phyloP scores from a whole-genome alignment of 805 yeast species.

The Candida saitoana region DNA sequence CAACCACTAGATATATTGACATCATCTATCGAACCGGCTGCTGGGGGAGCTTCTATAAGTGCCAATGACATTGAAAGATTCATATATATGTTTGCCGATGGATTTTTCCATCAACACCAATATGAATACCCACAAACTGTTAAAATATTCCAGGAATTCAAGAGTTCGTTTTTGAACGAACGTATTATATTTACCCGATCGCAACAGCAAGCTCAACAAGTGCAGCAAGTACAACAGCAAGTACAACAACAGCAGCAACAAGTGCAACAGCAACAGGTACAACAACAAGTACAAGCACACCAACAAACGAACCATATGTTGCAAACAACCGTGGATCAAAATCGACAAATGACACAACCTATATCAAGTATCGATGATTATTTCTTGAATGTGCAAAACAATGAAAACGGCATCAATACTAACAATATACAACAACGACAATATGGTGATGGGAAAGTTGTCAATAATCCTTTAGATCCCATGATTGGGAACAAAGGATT shows the following conservation, averaged over 20 bases:
- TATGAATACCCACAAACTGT: slow-evolving; percentile 42
- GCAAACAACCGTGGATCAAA: neutral
- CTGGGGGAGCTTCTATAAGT: slow-evolving; percentile 10
- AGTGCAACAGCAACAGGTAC: slow-evolving; percentile 3
- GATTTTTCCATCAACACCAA: slow-evolving; percentile 37
- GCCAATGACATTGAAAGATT: slow-evolving; percentile 38
- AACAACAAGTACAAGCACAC: slow-evolving; percentile 7
- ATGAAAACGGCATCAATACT: slow-evolving; percentile 1
- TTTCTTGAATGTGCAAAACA: slow-evolving; percentile 14
- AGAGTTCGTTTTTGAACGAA: slow-evolving; percentile 38
- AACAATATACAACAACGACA: neutral
- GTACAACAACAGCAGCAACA: slow-evolving; percentile 3
- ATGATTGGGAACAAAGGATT: neutral
- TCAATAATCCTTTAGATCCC: slow-evolving; percentile 1
- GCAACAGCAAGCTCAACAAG: slow-evolving; percentile 15
- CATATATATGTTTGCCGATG: slow-evolving; percentile 38
- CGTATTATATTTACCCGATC: slow-evolving; percentile 30
- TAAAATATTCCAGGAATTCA: slow-evolving; percentile 41
- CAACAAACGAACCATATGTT: neutral
- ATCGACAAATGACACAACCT: neutral
- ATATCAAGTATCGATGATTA: slow-evolving; percentile 22
- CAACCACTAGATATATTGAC: slow-evolving; percentile 5
- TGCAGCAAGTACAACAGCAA: slow-evolving; percentile 4
- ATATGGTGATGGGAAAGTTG: neutral
- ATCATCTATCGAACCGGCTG: slow-evolving; percentile 5